Conservation (phyloP, 2,329 filamentous ascomycete species). For the Ciborinia camelliae region DNA sequence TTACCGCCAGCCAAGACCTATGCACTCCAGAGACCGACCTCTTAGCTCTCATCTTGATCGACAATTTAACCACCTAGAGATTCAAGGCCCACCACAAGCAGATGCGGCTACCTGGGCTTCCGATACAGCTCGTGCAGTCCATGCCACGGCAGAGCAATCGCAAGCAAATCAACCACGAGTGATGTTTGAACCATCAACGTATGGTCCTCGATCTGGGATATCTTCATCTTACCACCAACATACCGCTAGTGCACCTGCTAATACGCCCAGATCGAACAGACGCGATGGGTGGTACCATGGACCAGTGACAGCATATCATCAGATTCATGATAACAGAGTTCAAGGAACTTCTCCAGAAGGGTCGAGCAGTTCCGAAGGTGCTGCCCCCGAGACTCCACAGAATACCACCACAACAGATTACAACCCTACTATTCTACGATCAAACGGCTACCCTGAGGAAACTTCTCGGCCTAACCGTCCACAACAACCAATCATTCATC, state of each 20-base stretch:
- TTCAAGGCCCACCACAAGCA: constrained; percentile 50
- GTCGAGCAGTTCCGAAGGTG: constrained; percentile 53
- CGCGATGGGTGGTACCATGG: constrained; percentile 72
- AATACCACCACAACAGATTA: constrained; percentile 46
- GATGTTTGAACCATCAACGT: constrained; percentile 51
- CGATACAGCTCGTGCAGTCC: constrained; percentile 53
- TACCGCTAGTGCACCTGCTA: constrained; percentile 57
- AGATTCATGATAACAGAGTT: constrained; percentile 25
- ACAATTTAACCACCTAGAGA: constrained; percentile 63
- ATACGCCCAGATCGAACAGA: constrained; percentile 58
- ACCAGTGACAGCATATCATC: constrained; percentile 40
- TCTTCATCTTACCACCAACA: constrained; percentile 46
- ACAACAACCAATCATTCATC: constrained; percentile 27
- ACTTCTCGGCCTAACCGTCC: constrained; percentile 20
- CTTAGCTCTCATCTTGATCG: constrained; percentile 58
- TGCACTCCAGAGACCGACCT: constrained; percentile 44
- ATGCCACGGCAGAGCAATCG: constrained; percentile 52
- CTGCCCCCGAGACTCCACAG: constrained; percentile 48
- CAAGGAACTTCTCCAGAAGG: constrained; percentile 54
- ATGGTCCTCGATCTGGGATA: constrained; percentile 37
- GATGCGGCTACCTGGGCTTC: constrained; percentile 57
- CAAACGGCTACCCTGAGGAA: constrained; percentile 47
- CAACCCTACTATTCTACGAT: constrained; percentile 51
- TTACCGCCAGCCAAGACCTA: constrained; percentile 20
- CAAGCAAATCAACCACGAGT: constrained; percentile 46